Conservation (phyloP, 1,284 basidiomycete genomes). For the Ceratobasidium sp. region DNA sequence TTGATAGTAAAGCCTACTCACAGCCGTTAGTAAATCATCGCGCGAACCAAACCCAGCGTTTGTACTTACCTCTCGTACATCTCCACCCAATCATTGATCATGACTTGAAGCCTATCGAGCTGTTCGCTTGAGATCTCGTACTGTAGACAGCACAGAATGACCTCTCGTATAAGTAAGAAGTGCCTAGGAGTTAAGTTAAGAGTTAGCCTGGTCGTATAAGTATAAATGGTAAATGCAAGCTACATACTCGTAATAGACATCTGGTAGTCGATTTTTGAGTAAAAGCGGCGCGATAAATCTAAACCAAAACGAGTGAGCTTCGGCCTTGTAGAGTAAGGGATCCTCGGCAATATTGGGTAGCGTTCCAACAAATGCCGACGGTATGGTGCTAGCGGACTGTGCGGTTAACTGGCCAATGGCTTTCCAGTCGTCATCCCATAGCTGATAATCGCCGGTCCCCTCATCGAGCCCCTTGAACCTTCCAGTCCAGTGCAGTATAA, state of each 20-base stretch:
- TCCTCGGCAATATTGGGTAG: constrained; percentile 41
- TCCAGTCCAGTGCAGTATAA: constrained; percentile 41
- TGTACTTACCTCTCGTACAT: constrained; percentile 62
- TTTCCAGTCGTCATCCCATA: constrained; percentile 7
- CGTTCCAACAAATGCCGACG: constrained; percentile 42
- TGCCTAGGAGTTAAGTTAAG: too few species aligned
- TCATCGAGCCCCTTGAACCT: constrained; percentile 33
- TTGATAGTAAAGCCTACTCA: constrained; percentile 64
- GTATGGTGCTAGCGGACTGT: constrained; percentile 35
- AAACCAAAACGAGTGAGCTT: constrained; percentile 44
- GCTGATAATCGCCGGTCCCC: background rate
- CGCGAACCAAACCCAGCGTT: background rate
- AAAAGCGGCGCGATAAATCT: constrained; percentile 42
- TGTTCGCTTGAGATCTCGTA: constrained; percentile 59
- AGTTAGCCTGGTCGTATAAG: too few species aligned
- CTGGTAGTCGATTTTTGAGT: constrained; percentile 24
- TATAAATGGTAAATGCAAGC: too few species aligned
- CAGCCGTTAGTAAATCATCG: too few species aligned
- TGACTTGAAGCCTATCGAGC: constrained; percentile 55
- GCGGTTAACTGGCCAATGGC: constrained; percentile 22
- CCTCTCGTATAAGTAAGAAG: constrained; percentile 59
- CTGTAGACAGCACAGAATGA: constrained; percentile 60
- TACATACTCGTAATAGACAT: constrained; percentile 56
- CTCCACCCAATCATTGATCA: constrained; percentile 61
- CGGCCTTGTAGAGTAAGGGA: constrained; percentile 43